Percentiles rank a stretch among this genome's conserved stretches.
Evolutionary conservation across 2,329 filamentous ascomycete genomes (phyloP).

Genomic region (Calonectria leucothoes): DNA sequence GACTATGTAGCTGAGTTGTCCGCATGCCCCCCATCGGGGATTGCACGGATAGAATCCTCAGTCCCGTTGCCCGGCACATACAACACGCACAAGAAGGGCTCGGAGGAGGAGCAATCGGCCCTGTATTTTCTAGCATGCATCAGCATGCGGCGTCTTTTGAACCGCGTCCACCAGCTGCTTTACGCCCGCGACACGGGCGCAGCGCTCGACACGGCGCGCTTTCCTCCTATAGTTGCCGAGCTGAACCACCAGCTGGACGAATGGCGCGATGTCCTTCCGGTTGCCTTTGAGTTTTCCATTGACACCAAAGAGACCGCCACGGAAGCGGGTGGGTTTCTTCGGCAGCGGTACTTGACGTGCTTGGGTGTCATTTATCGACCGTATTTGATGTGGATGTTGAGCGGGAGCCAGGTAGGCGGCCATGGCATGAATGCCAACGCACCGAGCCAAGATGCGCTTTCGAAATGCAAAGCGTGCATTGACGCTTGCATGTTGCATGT

Average conservation of each 20-base stretch:
- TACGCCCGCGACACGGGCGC: slow-evolving; percentile 60
- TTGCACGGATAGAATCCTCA: slow-evolving; percentile 63
- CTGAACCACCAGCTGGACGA: slow-evolving; percentile 61
- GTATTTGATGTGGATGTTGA: slow-evolving; percentile 62
- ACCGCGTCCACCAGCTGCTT: slow-evolving; percentile 61
- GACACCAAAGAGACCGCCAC: slow-evolving; percentile 45
- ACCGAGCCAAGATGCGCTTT: slow-evolving; percentile 48
- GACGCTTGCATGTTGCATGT: slow-evolving; percentile 62
- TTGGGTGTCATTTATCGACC: slow-evolving; percentile 64
- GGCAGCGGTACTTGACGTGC: slow-evolving; percentile 64
- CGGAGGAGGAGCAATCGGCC: slow-evolving; percentile 59
- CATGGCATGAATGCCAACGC: slow-evolving; percentile 38
- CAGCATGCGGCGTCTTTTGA: slow-evolving; percentile 60
- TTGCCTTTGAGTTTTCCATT: slow-evolving; percentile 55
- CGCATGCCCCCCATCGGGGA: slow-evolving; percentile 61
- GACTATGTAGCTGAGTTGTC: slow-evolving; percentile 65
- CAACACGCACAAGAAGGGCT: slow-evolving; percentile 53
- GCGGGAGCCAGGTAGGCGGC: slow-evolving; percentile 46
- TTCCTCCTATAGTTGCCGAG: slow-evolving; percentile 60
- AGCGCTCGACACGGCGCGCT: slow-evolving; percentile 56
- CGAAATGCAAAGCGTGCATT: slow-evolving; percentile 57
- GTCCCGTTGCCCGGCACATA: slow-evolving; percentile 60
- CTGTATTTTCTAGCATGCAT: slow-evolving; percentile 67
- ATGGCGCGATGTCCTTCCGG: slow-evolving; percentile 59
- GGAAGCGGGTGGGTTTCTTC: slow-evolving; percentile 59